Evolutionary conservation across 495 filamentous ascomycete genomes (phyloP).

Genomic region (Apiosordaria backusii): DNA sequence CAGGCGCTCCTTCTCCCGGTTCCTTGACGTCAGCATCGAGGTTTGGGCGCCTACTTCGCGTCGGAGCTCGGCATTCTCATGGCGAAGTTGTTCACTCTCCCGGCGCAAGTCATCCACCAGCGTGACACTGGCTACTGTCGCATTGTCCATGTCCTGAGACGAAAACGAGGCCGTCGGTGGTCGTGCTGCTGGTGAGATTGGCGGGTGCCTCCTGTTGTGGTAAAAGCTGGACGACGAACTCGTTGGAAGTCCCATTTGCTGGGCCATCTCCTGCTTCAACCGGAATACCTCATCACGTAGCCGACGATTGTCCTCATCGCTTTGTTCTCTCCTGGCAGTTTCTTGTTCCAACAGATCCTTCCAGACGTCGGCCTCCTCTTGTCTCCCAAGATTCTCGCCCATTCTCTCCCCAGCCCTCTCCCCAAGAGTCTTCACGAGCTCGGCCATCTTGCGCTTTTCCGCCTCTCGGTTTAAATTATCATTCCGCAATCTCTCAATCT

Average conservation of each 20-base stretch:
- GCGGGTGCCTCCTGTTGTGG: slow-evolving; percentile 29
- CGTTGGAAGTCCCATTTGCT: slow-evolving; percentile 21
- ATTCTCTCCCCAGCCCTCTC: slow-evolving; percentile 54
- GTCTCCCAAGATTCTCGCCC: slow-evolving; percentile 65
- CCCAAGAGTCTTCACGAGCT: slow-evolving; percentile 69
- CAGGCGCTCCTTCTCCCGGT: slow-evolving; percentile 88
- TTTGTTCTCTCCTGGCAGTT: slow-evolving; percentile 81
- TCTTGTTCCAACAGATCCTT: slow-evolving; percentile 95
- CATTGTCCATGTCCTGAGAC: slow-evolving; percentile 50
- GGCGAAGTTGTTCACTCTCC: slow-evolving; percentile 73
- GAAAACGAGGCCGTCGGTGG: slow-evolving; percentile 56
- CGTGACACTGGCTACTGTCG: slow-evolving; percentile 56
- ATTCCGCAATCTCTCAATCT: slow-evolving; percentile 75
- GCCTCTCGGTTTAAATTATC: slow-evolving; percentile 72
- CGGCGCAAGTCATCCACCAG: slow-evolving; percentile 58
- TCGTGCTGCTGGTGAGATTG: slow-evolving; percentile 56
- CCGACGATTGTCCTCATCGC: slow-evolving; percentile 79
- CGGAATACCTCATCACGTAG: slow-evolving; percentile 81
- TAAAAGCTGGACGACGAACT: not conserved
- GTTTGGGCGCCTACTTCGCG: slow-evolving; percentile 93
- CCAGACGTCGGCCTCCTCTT: slow-evolving; percentile 90
- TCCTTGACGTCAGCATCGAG: slow-evolving; percentile 94
- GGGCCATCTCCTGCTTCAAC: slow-evolving; percentile 59
- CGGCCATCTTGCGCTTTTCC: slow-evolving; percentile 77
- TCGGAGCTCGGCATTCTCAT: slow-evolving; percentile 88